Evolutionary conservation across 345 rosid genomes (phyloP).

Genomic region (Salix purpurea): DNA sequence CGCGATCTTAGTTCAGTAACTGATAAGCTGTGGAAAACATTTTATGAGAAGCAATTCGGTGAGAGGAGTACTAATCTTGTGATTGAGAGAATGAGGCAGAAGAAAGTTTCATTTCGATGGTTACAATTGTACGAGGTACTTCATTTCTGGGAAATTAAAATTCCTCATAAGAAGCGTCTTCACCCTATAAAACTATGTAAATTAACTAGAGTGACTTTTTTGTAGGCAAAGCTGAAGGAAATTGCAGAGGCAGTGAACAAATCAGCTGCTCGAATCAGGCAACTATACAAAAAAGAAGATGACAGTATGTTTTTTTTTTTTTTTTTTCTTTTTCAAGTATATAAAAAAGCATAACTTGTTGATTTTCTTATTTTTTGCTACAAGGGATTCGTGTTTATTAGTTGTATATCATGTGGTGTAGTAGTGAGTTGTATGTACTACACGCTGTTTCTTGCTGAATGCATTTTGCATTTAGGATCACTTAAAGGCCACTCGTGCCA

Average conservation of each 20-base stretch:
- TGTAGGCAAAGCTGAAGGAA: slow-evolving; percentile 58
- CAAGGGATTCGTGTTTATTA: no score
- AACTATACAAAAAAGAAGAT: slow-evolving; percentile 65
- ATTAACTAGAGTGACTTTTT: background rate
- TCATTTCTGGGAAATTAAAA: background rate
- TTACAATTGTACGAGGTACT: slow-evolving; percentile 60
- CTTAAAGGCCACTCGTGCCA: background rate
- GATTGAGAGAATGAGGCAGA: slow-evolving; percentile 54
- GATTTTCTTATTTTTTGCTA: no score
- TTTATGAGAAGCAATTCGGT: slow-evolving; percentile 61
- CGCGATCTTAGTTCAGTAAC: slow-evolving; percentile 81
- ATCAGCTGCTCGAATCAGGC: slow-evolving; percentile 45
- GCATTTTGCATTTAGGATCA: background rate
- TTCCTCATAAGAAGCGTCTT: background rate
- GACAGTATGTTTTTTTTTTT: slow-evolving; percentile 44
- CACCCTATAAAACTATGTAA: background rate
- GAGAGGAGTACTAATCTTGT: slow-evolving; percentile 28
- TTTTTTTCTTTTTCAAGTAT: background rate
- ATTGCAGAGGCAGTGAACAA: slow-evolving; percentile 42
- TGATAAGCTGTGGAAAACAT: slow-evolving; percentile 68
- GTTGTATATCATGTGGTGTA: no score
- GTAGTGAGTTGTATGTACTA: no score
- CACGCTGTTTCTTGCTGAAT: background rate
- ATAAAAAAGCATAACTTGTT: no score
- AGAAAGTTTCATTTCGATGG: slow-evolving; percentile 59